Conservation (phyloP, 139 green algal genomes). For the Coelastrella sp. region DNA sequence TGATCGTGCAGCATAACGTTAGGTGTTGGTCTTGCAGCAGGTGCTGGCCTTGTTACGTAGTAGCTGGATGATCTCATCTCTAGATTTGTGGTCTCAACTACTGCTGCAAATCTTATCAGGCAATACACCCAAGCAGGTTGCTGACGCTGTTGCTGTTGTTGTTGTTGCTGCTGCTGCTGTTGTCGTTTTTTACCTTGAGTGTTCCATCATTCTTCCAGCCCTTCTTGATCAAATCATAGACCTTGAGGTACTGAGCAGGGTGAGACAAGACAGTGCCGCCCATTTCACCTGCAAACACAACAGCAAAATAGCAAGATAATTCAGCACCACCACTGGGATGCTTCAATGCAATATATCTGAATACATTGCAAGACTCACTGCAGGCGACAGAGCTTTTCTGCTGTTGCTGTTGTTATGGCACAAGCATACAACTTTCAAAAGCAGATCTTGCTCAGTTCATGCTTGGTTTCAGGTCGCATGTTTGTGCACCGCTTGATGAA, state of each 20-base stretch:
- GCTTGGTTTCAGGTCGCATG: not conserved
- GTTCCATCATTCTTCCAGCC: conserved; percentile 22
- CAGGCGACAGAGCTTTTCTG: not conserved
- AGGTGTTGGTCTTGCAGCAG: not conserved
- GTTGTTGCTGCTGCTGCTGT: too few species aligned
- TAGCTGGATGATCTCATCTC: too few species aligned
- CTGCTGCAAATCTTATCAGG: too few species aligned
- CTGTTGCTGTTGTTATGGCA: not conserved
- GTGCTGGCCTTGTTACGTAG: not conserved
- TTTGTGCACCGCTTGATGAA: not conserved
- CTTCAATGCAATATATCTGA: not conserved
- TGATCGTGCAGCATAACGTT: too few species aligned
- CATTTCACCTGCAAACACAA: conserved; percentile 26
- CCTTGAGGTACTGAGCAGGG: conserved; percentile 38
- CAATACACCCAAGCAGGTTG: not conserved
- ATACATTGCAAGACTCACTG: not conserved
- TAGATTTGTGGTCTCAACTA: too few species aligned
- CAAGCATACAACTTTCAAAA: not conserved
- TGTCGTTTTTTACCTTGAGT: not conserved
- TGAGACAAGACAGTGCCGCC: conserved; percentile 41
- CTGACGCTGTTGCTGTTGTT: too few species aligned
- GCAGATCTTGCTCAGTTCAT: too few species aligned
- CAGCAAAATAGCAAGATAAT: not conserved
- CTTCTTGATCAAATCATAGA: conserved; percentile 15
- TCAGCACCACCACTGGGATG: not conserved